Evolutionary conservation across 2,329 filamentous ascomycete genomes (phyloP).

Genomic region (Herpomyces periplanetae): DNA sequence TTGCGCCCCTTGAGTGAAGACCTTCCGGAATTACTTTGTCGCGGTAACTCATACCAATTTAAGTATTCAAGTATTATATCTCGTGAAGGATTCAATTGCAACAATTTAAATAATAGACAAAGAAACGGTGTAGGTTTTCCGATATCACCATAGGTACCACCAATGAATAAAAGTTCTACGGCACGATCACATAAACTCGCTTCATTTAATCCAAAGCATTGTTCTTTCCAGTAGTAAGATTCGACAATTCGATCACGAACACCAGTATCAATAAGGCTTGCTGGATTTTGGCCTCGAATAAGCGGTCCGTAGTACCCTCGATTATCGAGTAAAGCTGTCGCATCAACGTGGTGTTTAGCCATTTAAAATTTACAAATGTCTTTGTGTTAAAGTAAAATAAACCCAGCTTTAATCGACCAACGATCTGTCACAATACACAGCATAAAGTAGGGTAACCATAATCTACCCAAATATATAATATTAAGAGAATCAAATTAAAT

Average conservation of each 20-base stretch:
- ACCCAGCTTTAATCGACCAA: too few relatives aligned
- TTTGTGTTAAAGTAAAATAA: too few relatives aligned
- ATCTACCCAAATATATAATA: too few relatives aligned
- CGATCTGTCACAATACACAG: too few relatives aligned
- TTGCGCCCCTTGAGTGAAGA: too few relatives aligned
- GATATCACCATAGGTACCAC: slow-evolving; percentile 43
- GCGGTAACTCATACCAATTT: slow-evolving; percentile 24
- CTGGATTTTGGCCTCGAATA: slow-evolving; percentile 63
- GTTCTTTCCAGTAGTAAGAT: slow-evolving; percentile 91
- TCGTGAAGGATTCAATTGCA: slow-evolving; percentile 46
- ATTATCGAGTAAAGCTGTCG: slow-evolving; percentile 39
- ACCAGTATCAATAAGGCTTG: slow-evolving; percentile 79
- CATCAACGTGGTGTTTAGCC: slow-evolving; percentile 31
- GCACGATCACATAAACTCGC: slow-evolving; percentile 52
- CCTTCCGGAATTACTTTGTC: slow-evolving; percentile 20
- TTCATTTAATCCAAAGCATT: slow-evolving; percentile 74
- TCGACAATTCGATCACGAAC: slow-evolving; percentile 83
- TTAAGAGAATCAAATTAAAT: too few relatives aligned
- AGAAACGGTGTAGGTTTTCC: slow-evolving; percentile 75
- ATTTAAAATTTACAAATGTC: too few relatives aligned
- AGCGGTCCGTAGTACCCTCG: slow-evolving; percentile 37
- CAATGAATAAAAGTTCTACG: slow-evolving; percentile 41
- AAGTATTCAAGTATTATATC: slow-evolving; percentile 47
- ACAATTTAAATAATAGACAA: slow-evolving; percentile 68
- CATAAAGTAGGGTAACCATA: too few relatives aligned